Evolutionary conservation across 371 early-diverging fungal genomes (phyloP).

Genomic region (Circinella umbellata): DNA sequence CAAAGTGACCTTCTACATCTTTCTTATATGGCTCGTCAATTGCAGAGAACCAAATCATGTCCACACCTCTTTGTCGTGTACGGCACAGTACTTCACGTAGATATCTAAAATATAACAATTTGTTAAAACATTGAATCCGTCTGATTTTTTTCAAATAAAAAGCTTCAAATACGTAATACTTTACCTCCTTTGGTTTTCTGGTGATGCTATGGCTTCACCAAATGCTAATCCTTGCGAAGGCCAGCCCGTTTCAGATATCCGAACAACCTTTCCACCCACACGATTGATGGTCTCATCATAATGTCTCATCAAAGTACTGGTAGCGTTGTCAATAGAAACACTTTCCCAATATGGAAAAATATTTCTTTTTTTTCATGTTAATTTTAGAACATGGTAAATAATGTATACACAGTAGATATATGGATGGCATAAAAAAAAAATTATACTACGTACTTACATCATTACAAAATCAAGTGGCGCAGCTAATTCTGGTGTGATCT

Average conservation of each 20-base stretch:
- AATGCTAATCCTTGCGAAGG: slow-evolving; percentile 58
- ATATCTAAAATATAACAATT: slow-evolving; percentile 19
- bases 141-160: background rate
- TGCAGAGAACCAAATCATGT: slow-evolving; percentile 63
- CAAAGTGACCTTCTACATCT: slow-evolving; percentile 64
- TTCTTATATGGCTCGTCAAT: slow-evolving; percentile 64
- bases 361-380: slow-evolving; percentile 31
- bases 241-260: slow-evolving; percentile 72
- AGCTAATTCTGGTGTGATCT: slow-evolving; percentile 49
- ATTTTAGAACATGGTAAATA: background rate
- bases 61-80: slow-evolving; percentile 48
- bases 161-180: background rate
- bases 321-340: slow-evolving; percentile 51
- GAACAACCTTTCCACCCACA: slow-evolving; percentile 56
- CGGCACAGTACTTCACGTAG: slow-evolving; percentile 45
- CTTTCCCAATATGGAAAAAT: slow-evolving; percentile 75
- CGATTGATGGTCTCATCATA: slow-evolving; percentile 43
- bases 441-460: slow-evolving; percentile 34
- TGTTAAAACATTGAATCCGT: background rate
- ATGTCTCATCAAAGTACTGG: slow-evolving; percentile 46
- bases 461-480: slow-evolving; percentile 60
- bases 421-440: too few relatives aligned
- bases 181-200: slow-evolving; percentile 53
- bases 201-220: slow-evolving; percentile 51
- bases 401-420: background rate